phyloP scores from a whole-genome alignment of 2,329 filamentous ascomycete genomes.

The Huntiella omanensis region DNA sequence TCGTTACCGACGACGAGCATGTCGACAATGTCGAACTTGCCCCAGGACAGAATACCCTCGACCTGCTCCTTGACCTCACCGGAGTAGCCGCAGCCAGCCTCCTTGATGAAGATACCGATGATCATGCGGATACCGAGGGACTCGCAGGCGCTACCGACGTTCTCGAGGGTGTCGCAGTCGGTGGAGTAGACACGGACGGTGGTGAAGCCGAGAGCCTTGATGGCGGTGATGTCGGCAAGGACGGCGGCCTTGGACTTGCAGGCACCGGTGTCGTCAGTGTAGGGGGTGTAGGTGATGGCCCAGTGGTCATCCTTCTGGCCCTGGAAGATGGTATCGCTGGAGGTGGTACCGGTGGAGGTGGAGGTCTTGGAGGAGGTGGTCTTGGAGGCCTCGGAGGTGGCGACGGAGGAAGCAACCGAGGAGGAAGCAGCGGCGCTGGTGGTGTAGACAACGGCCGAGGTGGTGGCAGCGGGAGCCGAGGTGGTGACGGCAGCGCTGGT shows the following conservation, averaged over 20 bases:
- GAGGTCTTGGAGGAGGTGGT: conserved; percentile 11
- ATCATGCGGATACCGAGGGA: conserved; percentile 58
- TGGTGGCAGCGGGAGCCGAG: conserved; percentile 14
- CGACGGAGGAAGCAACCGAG: neutral
- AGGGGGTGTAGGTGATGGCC: conserved; percentile 69
- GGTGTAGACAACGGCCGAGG: neutral
- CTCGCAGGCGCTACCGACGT: conserved; percentile 51
- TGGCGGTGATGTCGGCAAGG: conserved; percentile 37
- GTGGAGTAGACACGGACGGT: conserved; percentile 74
- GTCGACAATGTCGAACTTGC: conserved; percentile 54
- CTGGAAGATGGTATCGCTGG: conserved; percentile 17
- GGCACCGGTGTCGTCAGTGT: conserved; percentile 31
- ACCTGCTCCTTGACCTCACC: conserved; percentile 56
- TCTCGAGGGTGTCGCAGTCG: conserved; percentile 67
- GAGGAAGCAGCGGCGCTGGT: neutral
- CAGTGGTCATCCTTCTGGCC: conserved; percentile 35
- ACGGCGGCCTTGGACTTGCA: conserved; percentile 50
- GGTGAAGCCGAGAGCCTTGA: conserved; percentile 48
- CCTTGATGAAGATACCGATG: conserved; percentile 70
- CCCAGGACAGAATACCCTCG: conserved; percentile 51
- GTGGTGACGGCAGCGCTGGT: conserved; percentile 15
- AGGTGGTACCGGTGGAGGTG: conserved; percentile 15
- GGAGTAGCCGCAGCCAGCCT: conserved; percentile 37
- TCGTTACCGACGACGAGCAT: conserved; percentile 85
- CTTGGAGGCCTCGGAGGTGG: conserved; percentile 14